Evolutionary conservation across 805 yeast species (phyloP).

Genomic region (Saturnispora ahearnii): DNA sequence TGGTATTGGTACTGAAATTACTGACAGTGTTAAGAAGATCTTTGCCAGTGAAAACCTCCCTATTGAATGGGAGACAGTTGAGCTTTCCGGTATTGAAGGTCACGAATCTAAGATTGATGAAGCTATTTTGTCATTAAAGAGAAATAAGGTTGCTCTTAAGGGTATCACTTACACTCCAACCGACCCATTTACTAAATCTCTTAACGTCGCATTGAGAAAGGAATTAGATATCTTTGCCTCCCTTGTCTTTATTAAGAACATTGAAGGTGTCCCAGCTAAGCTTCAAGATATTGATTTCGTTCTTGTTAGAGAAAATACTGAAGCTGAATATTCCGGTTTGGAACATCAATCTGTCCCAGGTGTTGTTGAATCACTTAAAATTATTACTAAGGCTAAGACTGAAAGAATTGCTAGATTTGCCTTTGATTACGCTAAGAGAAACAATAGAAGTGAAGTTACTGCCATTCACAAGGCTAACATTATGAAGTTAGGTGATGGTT

Average conservation of each 20-base stretch:
- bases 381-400: conserved; percentile 87
- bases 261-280: conserved; percentile 90
- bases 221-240: conserved; percentile 94
- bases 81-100: conserved; percentile 49
- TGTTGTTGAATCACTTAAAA: conserved; percentile 93
- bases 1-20: conserved; percentile 94
- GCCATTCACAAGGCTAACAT: conserved; percentile 99
- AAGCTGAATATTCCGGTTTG: conserved; percentile 97
- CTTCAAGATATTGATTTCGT: conserved; percentile 85
- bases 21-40: conserved; percentile 86
- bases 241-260: conserved; percentile 84
- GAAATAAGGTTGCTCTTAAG: conserved; percentile 95
- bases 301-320: conserved; percentile 96
- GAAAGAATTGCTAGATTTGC: conserved; percentile 98
- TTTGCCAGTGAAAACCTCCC: conserved; percentile 85
- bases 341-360: conserved; percentile 98
- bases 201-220: conserved; percentile 94
- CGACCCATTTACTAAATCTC: conserved; percentile 66
- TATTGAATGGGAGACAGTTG: conserved; percentile 84
- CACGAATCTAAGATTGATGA: conserved; percentile 51
- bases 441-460: conserved; percentile 86
- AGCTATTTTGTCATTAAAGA: conserved; percentile 84
- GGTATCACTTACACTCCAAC: conserved; percentile 92
- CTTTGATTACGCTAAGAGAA: conserved; percentile 86
- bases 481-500: conserved; percentile 97